Percentiles rank a stretch among this genome's conserved stretches.
phyloP scores from a whole-genome alignment of 192 early-diverging fungal species.

The Backusella psychrophila region DNA sequence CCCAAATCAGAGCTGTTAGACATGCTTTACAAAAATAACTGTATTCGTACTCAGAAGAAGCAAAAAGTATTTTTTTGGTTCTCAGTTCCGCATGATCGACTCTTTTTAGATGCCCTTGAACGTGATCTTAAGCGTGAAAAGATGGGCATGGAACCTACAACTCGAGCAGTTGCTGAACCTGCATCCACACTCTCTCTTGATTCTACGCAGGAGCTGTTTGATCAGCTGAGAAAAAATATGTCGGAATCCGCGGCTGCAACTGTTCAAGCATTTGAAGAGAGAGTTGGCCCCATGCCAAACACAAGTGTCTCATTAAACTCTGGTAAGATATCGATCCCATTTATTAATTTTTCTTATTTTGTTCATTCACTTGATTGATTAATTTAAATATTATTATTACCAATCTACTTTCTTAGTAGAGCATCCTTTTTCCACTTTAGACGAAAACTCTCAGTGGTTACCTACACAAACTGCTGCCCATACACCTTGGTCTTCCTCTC shows the following conservation, averaged over 20 bases:
- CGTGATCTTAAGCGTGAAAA: constrained; percentile 95
- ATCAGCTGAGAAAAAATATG: constrained; percentile 46
- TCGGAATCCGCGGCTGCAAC: constrained; percentile 29
- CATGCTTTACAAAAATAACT: constrained; percentile 92
- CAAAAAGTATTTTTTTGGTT: constrained; percentile 99
- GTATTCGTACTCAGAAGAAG: constrained; percentile 98
- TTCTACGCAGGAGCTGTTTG: constrained; percentile 55
- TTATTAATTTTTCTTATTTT: neutral
- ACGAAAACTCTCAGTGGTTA: neutral
- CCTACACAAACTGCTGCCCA: neutral
- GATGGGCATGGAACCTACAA: constrained; percentile 81
- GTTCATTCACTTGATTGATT: neutral
- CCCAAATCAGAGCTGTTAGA: constrained; percentile 93
- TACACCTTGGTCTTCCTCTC: constrained; percentile 16
- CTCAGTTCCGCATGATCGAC: constrained; percentile 89
- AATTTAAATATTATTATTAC: neutral
- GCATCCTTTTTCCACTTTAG: neutral
- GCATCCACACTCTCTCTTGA: constrained; percentile 63
- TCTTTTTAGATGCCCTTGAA: constrained; percentile 96
- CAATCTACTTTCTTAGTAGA: neutral
- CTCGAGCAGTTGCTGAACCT: constrained; percentile 65
- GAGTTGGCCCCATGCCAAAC: constrained; percentile 4
- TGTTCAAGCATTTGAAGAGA: constrained; percentile 24
- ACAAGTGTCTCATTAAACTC: constrained; percentile 12
- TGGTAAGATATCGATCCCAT: neutral